Evolutionary conservation across 2,329 filamentous ascomycete species (phyloP), one percentile per base, ranked within the genome.

Genomic region (Neopestalotiopsis clavispora): DNA sequence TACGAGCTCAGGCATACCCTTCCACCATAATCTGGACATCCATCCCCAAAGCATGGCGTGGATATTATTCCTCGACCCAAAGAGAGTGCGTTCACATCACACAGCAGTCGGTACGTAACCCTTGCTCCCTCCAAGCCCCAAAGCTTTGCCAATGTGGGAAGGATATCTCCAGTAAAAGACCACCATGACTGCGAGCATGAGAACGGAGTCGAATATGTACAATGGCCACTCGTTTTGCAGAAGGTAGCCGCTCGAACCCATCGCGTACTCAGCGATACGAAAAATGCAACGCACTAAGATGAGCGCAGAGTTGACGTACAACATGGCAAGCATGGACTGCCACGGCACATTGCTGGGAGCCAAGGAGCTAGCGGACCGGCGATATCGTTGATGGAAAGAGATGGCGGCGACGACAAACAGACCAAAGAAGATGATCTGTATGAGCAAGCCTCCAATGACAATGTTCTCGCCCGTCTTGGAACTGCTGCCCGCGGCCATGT

Each of bases 361-460:
- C 12, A 62, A 38, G 30, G 17, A 14, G 12, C 14, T 20, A 1
- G 34, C 20, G 0, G 30, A 14, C 34, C n/a, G 59, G 64, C 75
- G 64, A 58, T 71, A 68, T 7, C 68, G 67, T 3, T 4, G 59
- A 71, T 90, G 84, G 77, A 89, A 89, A 0, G 86, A 69, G 2
- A 81, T 71, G 0, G 86, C 81, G 1, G 83, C 82, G 4, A 83
- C 68, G 45, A 87, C 76, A 73, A 91, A 91, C 45, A 90, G 77
- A 28, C 81, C 82, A 70, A 91, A 90, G 67, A 87, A 83, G 57
- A 87, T 52, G 30, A 91, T 81, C 74, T 91, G 89, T 17, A 90
- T 75, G 40, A 86, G 75, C 2, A 91, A 78, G 1, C 89, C 89
- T 1, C 72, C 84, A 7, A 90, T 77, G n/a, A 91, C 84, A 63